Evolutionary conservation across 2,329 filamentous ascomycete species (phyloP).

Genomic region (Penicillium fuscoglaucum): DNA sequence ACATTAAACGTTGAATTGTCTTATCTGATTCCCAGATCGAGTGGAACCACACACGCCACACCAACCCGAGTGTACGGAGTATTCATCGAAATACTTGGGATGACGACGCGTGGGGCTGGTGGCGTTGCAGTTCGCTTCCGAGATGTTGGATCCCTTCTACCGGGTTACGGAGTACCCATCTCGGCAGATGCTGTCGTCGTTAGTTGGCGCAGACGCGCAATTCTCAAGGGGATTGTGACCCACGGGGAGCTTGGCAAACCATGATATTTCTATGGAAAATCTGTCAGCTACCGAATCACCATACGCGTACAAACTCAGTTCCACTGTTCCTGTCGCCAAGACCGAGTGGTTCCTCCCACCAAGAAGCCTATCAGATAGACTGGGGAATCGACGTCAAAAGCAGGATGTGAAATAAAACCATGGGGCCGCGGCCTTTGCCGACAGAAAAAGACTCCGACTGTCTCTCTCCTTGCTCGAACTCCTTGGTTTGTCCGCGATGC

Average conservation of each 20-base stretch:
- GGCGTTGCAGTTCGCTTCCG: background rate
- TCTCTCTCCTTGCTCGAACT: background rate
- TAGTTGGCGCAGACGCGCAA: slow-evolving; percentile 5
- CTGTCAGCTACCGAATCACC: slow-evolving; percentile 5
- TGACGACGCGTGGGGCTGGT: slow-evolving; percentile 5
- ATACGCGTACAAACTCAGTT: slow-evolving; percentile 2
- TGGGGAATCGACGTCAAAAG: background rate
- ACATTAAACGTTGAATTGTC: background rate
- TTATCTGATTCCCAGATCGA: background rate
- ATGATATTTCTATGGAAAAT: background rate
- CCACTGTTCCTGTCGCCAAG: slow-evolving; percentile 2
- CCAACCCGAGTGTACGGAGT: no score
- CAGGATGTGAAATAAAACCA: background rate
- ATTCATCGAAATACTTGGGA: no score
- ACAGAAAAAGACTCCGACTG: background rate
- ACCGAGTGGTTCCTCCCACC: background rate
- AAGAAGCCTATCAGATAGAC: slow-evolving; percentile 1
- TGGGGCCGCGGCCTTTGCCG: background rate
- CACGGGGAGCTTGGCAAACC: slow-evolving; percentile 4
- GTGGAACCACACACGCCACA: background rate
- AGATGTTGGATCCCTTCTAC: background rate
- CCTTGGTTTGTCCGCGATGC: slow-evolving; percentile 16
- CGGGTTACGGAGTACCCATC: background rate
- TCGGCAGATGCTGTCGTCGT: background rate
- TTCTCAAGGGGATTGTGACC: background rate